phyloP scores from a whole-genome alignment of 306 rosid species.

The Malus fusca region DNA sequence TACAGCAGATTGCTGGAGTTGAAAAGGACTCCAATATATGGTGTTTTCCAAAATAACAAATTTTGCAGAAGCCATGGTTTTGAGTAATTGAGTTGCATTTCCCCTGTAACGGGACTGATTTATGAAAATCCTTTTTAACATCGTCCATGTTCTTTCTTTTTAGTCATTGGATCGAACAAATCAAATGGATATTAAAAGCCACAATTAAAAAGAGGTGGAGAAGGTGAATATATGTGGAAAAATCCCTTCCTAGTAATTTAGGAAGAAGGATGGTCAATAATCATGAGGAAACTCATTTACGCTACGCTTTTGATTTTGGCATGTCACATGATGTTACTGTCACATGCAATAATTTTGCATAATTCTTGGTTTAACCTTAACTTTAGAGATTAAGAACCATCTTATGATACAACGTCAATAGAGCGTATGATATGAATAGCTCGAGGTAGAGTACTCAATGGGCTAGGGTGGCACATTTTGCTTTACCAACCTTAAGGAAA shows the following conservation, averaged over 20 bases:
- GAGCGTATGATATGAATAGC: neutral
- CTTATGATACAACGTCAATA: neutral
- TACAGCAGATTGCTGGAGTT: neutral
- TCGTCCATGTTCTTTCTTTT: too few relatives aligned
- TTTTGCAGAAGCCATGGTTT: neutral
- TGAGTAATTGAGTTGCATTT: neutral
- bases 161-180: neutral
- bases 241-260: too few relatives aligned
- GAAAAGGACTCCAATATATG: neutral
- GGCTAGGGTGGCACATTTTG: neutral
- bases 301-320: neutral
- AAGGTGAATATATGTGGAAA: too few relatives aligned
- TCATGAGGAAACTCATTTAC: neutral
- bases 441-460: neutral
- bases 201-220: too few relatives aligned
- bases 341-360: too few relatives aligned
- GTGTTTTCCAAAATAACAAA: neutral
- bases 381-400: neutral
- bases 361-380: neutral
- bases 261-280: neutral
- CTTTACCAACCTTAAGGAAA: constrained; percentile 6
- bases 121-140: neutral
- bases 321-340: neutral
- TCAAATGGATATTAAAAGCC: too few relatives aligned
- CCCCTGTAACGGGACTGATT: neutral